These are phyloP conservation scores for Salvia splendens DNA, from an alignment of 257 asterid genomes.

Conservation along the genomic window DNA sequence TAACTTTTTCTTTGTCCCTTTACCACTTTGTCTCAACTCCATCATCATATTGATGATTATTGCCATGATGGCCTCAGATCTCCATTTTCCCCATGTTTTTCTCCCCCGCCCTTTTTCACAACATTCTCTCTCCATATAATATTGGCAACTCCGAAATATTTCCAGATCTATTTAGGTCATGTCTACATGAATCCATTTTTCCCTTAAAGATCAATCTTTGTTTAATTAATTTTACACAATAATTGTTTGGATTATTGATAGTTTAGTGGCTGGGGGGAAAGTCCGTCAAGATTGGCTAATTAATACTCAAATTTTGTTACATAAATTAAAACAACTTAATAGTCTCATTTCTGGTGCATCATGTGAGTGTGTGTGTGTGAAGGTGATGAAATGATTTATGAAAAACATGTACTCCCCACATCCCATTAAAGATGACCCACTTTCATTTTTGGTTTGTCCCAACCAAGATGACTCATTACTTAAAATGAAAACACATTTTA, in stretches of 20 bases:
- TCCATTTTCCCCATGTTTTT: constrained; percentile 20
- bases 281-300: too few species aligned
- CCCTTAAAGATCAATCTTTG: too few species aligned
- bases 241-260: too few species aligned
- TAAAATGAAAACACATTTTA: too few species aligned
- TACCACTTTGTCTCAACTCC: constrained; percentile 26
- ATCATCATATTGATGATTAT: background rate
- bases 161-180: constrained; percentile 22
- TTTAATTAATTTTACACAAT: too few species aligned
- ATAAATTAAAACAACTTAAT: background rate
- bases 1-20: constrained; percentile 48
- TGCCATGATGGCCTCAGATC: constrained; percentile 7
- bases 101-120: too few species aligned
- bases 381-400: background rate
- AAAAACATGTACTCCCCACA: too few species aligned
- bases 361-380: background rate
- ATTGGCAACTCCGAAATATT: background rate
- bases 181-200: background rate
- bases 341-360: background rate
- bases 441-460: too few species aligned
- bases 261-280: too few species aligned
- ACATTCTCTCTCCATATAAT: background rate
- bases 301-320: too few species aligned
- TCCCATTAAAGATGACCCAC: too few species aligned
- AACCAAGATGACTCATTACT: too few species aligned